Percentiles rank a stretch among this genome's conserved stretches.
phyloP scores from a whole-genome alignment of 2,329 filamentous ascomycete species.

The Leptoxyphium fumago region DNA sequence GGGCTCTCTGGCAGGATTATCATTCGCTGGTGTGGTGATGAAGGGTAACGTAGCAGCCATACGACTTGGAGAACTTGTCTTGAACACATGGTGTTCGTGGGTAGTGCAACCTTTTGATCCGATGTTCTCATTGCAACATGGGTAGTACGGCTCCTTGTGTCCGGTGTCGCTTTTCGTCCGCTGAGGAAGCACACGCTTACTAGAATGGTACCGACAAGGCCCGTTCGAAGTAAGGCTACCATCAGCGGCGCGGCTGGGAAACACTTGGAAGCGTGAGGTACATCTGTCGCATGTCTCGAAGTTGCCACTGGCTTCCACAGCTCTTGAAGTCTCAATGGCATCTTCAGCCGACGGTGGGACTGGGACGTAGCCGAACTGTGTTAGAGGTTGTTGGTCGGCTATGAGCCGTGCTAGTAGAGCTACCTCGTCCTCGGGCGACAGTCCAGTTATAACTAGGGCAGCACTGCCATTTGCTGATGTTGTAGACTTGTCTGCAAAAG shows the following conservation, averaged over 20 bases:
- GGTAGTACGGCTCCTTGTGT: slow-evolving; percentile 47
- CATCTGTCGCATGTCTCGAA: slow-evolving; percentile 89
- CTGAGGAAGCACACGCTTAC: slow-evolving; percentile 47
- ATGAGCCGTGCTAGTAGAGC: slow-evolving; percentile 44
- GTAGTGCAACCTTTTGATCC: slow-evolving; percentile 68
- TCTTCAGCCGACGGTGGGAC: slow-evolving; percentile 49
- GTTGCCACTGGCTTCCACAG: slow-evolving; percentile 51
- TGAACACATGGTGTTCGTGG: slow-evolving; percentile 69
- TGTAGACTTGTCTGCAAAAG: slow-evolving; percentile 13
- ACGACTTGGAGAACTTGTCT: slow-evolving; percentile 58
- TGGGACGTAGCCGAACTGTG: slow-evolving; percentile 60
- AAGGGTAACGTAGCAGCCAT: slow-evolving; percentile 71
- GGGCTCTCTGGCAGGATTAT: slow-evolving; percentile 25
- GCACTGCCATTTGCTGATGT: slow-evolving; percentile 29
- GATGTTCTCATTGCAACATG: slow-evolving; percentile 63
- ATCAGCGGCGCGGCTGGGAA: slow-evolving; percentile 64
- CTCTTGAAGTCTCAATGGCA: slow-evolving; percentile 50
- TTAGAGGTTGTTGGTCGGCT: slow-evolving; percentile 49
- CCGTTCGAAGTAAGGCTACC: slow-evolving; percentile 70
- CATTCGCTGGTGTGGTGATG: slow-evolving; percentile 56
- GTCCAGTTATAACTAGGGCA: slow-evolving; percentile 49
- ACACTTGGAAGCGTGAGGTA: slow-evolving; percentile 74
- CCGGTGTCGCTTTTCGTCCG: slow-evolving; percentile 40
- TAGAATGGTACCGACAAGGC: slow-evolving; percentile 67
- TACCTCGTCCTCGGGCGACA: slow-evolving; percentile 54